Base-by-base conservation (phyloP, 2,329 filamentous ascomycete genomes). In the Aureobasidium sp. region DNA sequence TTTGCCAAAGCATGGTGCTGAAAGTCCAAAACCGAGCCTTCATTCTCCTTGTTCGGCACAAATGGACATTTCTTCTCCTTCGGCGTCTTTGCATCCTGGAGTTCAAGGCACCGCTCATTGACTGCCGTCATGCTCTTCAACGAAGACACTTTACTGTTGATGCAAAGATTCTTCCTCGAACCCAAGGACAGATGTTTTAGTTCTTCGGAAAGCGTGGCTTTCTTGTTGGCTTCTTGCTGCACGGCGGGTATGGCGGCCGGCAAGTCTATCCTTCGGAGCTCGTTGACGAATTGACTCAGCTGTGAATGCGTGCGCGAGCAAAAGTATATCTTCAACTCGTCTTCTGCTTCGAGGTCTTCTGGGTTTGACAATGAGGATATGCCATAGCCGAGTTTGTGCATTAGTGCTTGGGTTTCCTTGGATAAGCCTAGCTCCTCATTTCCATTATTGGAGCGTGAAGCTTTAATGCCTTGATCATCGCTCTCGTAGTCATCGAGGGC, bases 261-360 rank as follows among this genome's bases (percentile, higher is more conserved):
- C 64, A 96, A 85, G 0, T 77, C 77, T n/a, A 95, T 89, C 31
- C 90, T 85, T 1, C 87, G 84, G 55, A 97, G 77, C 73, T 97
- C 92, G 45, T 86, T 83, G 20, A 93, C 87, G 73, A 97, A 96
- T 71, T 97, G 92, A 0, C 88, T 88, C 15, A 97, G 77, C 70
- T 97, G 92, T 2, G 92, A 97, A 73, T 97, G 92, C 1, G 92
- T 97, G 70, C 92, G 84, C 8, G 92, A 97, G 62, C 91, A 94
- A 75, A 93, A 96, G 74, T 90, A 96, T 57, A 97, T 89, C 80
- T 93, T 96, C 56, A 88, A 79, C 66, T 88, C 85, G 61, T 90
- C 84, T 14, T 84, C 79, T 8, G 81, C 73, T 41, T 83, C 78
- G n/a, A 79, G 74, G 6, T 80, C 76, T 9, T 82, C 77, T 8